Percentiles rank a stretch among this genome's conserved stretches.
Evolutionary conservation across 2,329 filamentous ascomycete species (phyloP).

Genomic region (Monosporascus cannonballus): DNA sequence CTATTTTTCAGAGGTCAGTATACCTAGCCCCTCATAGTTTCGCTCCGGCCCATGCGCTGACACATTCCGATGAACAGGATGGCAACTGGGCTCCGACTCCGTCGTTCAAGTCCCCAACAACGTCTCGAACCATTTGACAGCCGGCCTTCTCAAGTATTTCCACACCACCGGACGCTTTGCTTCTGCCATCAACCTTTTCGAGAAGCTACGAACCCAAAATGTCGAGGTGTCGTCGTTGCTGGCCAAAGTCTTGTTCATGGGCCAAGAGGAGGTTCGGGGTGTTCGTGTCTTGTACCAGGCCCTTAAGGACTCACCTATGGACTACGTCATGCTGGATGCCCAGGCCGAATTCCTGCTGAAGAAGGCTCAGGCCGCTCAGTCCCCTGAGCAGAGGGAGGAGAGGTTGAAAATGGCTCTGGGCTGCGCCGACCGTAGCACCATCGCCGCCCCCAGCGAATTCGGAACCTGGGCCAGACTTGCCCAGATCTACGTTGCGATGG

Average conservation of each 20-base stretch:
- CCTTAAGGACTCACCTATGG: conserved; percentile 89
- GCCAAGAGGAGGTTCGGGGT: conserved; percentile 94
- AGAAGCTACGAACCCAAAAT: conserved; percentile 86
- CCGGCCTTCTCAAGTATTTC: conserved; percentile 91
- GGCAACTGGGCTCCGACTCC: conserved; percentile 93
- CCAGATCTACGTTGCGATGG: conserved; percentile 87
- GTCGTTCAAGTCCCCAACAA: conserved; percentile 96
- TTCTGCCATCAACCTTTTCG: conserved; percentile 95
- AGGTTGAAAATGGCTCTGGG: conserved; percentile 82
- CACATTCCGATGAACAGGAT: conserved; percentile 48
- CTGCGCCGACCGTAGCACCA: conserved; percentile 89
- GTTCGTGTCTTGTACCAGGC: conserved; percentile 83
- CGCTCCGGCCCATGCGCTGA: conserved; percentile 10
- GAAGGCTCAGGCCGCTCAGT: conserved; percentile 60
- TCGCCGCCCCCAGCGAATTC: conserved; percentile 94
- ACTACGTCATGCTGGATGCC: conserved; percentile 91
- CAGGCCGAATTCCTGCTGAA: conserved; percentile 87
- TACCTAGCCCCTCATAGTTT: no score
- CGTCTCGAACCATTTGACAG: conserved; percentile 90
- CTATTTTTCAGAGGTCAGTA: conserved; percentile 81
- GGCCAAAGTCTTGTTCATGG: conserved; percentile 86
- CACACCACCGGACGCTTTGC: conserved; percentile 90
- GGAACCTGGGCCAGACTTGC: conserved; percentile 92
- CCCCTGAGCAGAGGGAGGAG: conserved; percentile 51
- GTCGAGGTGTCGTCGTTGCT: conserved; percentile 91